Evolutionary conservation across 805 yeast species (phyloP).

Genomic region (Saccharomycopsis fibuligera): DNA sequence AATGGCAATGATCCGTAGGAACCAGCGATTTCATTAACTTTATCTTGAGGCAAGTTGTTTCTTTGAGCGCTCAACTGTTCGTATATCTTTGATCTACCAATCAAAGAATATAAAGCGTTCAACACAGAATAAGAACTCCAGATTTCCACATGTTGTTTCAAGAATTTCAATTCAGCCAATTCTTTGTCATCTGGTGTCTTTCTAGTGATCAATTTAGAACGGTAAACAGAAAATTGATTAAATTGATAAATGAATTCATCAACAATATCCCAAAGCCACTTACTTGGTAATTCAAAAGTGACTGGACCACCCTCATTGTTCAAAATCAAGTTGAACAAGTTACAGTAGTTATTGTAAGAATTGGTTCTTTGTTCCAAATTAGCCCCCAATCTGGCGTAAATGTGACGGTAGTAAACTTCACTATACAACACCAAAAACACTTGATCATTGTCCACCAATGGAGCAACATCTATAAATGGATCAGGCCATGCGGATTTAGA

Average conservation of each 20-base stretch:
- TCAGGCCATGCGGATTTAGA: conserved; percentile 40
- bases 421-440: conserved; percentile 40
- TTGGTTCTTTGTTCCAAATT: conserved; percentile 39
- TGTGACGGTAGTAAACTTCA: conserved; percentile 45
- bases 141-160: conserved; percentile 34
- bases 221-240: conserved; percentile 38
- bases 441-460: conserved; percentile 39
- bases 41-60: conserved; percentile 18
- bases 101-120: conserved; percentile 42
- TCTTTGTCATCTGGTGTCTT: conserved; percentile 25
- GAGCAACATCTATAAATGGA: conserved; percentile 36
- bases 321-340: conserved; percentile 39
- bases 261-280: conserved; percentile 47
- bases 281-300: conserved; percentile 39
- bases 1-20: conserved; percentile 38
- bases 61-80: conserved; percentile 34
- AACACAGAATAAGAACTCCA: conserved; percentile 44
- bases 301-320: conserved; percentile 38
- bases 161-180: conserved; percentile 31
- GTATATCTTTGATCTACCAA: conserved; percentile 34
- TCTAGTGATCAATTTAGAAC: conserved; percentile 32
- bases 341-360: conserved; percentile 44
- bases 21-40: conserved; percentile 32
- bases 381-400: conserved; percentile 39
- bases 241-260: conserved; percentile 49